Evolutionary conservation across 2,329 filamentous ascomycete species (phyloP).

Genomic region (Pseudofabraea citricarpa): DNA sequence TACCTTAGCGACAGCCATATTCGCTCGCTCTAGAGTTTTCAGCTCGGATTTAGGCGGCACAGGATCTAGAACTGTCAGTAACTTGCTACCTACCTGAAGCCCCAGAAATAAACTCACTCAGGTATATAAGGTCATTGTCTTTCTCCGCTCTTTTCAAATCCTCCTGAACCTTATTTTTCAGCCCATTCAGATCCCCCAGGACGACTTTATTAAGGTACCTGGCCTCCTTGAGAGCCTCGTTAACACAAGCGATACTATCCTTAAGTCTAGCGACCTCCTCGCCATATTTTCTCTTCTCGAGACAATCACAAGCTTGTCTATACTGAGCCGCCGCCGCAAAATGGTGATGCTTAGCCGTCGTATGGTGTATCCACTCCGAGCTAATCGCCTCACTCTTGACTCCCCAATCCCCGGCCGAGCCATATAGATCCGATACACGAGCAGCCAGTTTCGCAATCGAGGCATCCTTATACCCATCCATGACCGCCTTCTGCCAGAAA

Average conservation of each 20-base stretch:
- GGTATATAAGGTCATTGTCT: constrained; percentile 94
- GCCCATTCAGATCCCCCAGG: constrained; percentile 71
- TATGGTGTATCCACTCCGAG: constrained; percentile 96
- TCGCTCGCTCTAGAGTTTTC: constrained; percentile 77
- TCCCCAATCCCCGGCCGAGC: constrained; percentile 75
- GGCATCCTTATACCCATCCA: constrained; percentile 87
- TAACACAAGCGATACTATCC: constrained; percentile 78
- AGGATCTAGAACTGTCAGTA: no score
- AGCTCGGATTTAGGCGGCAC: constrained; percentile 88
- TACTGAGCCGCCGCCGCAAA: constrained; percentile 96
- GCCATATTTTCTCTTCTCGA: constrained; percentile 92
- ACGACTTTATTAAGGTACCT: constrained; percentile 79
- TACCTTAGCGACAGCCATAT: constrained; percentile 76
- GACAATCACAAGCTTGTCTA: constrained; percentile 79
- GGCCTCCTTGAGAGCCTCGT: constrained; percentile 80
- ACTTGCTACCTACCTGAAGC: no score
- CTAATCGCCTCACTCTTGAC: constrained; percentile 86
- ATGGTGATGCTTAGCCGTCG: constrained; percentile 94
- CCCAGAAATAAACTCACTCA: constrained; percentile 61
- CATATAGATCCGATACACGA: constrained; percentile 87
- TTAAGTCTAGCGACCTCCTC: constrained; percentile 86
- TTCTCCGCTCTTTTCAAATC: constrained; percentile 90
- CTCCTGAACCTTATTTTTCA: constrained; percentile 79
- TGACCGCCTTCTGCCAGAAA: constrained; percentile 96
- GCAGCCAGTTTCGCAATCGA: constrained; percentile 89